Evolutionary conservation across 495 filamentous ascomycete species (phyloP), one percentile per base, ranked within the genome.

Genomic region (Bacidia gigantensis): DNA sequence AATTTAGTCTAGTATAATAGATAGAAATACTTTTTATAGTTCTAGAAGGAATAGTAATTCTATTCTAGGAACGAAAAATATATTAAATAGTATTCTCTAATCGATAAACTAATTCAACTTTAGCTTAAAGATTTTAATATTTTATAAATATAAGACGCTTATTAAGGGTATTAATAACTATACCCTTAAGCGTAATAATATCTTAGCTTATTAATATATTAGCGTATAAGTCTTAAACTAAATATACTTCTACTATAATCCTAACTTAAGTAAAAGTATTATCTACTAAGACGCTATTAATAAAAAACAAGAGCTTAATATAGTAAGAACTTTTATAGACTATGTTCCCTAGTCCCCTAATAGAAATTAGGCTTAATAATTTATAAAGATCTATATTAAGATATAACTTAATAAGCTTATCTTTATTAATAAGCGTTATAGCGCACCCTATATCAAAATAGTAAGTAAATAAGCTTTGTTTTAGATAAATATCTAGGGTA

Each of bases 141-240:
- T n/a, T n/a, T n/a, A n/a, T n/a, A n/a, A n/a, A n/a, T n/a, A n/a
- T n/a, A n/a, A n/a, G n/a, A n/a, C n/a, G n/a, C n/a, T n/a, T n/a
- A n/a, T n/a, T n/a, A n/a, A n/a, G n/a, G n/a, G n/a, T 11, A 45
- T 44, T 46, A 21, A 26, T 20, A 38, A 49, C 11, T 17, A 40
- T 29, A 49, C 18, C 20, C 18, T 49, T 49, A 24, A 50, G 2
- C 14, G 11, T 32, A 45, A 42, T 35, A 44, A 44, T 44, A 22
- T 44, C 20, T 44, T 44, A 17, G 20, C 20, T 44, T 9, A 44
- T 44, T 17, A 44, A 44, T 44, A 44, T 44, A 44, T 44, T 44
- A 22, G 41, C 20, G 9, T 18, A 9, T 5, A 44, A 22, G 20
- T 44, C 20, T 44, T 44, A 9, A 44, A 44, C 20, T 44, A 44